These are phyloP conservation scores for Capronia americana DNA, from an alignment of 2,329 filamentous ascomycete genomes.

Conservation along the genomic window DNA sequence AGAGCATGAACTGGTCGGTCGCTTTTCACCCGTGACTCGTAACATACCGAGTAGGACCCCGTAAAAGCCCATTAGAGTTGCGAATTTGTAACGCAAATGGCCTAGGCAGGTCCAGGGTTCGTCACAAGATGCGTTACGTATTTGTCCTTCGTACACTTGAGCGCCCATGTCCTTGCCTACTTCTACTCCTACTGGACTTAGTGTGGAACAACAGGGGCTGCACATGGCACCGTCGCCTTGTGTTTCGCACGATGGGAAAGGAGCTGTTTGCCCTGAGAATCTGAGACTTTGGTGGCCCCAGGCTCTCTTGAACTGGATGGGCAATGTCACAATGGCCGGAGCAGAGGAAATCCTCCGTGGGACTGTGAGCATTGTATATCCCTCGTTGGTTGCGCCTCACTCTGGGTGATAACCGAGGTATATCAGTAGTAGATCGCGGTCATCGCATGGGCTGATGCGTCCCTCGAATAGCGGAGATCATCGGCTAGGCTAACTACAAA, in stretches of 20 bases:
- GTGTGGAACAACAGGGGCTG: background rate
- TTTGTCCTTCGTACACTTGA: background rate
- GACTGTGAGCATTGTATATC: slow-evolving; percentile 1
- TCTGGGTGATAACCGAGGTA: slow-evolving; percentile 3
- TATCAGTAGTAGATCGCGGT: background rate
- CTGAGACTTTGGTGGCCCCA: background rate
- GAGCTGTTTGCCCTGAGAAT: background rate
- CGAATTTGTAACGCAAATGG: background rate
- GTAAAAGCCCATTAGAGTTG: background rate
- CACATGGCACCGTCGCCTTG: background rate
- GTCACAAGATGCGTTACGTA: background rate
- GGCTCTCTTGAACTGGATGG: background rate
- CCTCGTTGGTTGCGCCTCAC: slow-evolving; percentile 9
- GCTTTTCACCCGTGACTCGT: too few species aligned
- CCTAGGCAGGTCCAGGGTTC: background rate
- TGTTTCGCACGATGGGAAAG: background rate
- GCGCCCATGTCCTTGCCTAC: background rate
- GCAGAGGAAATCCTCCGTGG: background rate
- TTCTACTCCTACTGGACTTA: background rate
- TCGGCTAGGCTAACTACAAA: slow-evolving; percentile 1
- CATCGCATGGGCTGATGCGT: slow-evolving; percentile 2
- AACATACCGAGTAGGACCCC: too few species aligned
- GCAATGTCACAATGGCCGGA: background rate
- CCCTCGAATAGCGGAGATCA: background rate
- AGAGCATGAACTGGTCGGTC: background rate